These are phyloP conservation scores for Aegilops sharonensis DNA, from an alignment of 176 grass and related monocot genomes.

Conservation along the genomic window DNA sequence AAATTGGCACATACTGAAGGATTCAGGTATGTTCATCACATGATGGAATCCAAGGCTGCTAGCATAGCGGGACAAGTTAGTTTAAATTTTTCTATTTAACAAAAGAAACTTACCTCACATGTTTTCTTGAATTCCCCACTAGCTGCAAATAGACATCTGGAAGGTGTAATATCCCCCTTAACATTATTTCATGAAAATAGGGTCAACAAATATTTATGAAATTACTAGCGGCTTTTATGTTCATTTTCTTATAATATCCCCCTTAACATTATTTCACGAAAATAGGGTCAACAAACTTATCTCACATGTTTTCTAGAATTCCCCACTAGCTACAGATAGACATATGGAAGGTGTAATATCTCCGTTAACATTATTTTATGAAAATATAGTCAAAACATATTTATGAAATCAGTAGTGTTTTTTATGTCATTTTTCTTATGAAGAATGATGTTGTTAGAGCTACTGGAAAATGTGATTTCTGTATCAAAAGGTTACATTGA, in stretches of 20 bases:
- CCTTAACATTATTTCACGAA: no score
- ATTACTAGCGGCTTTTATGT: not conserved
- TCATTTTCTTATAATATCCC: not conserved
- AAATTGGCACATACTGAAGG: slow-evolving; percentile 70
- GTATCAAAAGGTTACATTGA: not conserved
- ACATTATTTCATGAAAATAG: not conserved
- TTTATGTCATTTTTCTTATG: not conserved
- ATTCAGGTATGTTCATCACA: slow-evolving; percentile 52
- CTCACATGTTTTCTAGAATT: not conserved
- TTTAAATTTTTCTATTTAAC: not conserved
- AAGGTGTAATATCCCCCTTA: not conserved
- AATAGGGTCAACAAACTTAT: no score
- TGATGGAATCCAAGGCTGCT: not conserved
- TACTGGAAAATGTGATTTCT: not conserved
- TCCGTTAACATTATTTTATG: not conserved
- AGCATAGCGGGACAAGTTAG: not conserved
- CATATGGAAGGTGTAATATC: not conserved
- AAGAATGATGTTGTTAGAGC: not conserved
- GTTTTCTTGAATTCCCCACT: not conserved
- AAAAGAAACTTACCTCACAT: not conserved
- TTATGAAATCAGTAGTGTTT: not conserved
- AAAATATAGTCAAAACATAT: not conserved
- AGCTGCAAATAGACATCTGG: not conserved
- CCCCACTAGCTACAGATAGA: not conserved
- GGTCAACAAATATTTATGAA: not conserved